Percentiles rank a stretch among this genome's conserved stretches.
Evolutionary conservation across 495 filamentous ascomycete species (phyloP).

Genomic region (Talaromyces trachyspermus): DNA sequence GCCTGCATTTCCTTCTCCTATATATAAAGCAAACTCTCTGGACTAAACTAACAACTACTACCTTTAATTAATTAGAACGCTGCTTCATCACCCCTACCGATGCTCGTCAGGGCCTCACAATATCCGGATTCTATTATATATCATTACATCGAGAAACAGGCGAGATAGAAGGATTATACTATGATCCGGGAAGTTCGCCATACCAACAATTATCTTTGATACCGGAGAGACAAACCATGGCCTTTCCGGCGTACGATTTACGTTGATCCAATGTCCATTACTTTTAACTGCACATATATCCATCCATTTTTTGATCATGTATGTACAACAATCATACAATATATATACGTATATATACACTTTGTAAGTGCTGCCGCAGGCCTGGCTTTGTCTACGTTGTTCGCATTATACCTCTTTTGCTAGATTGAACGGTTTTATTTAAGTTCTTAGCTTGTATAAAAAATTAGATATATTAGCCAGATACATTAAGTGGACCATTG

Average conservation of each 20-base stretch:
- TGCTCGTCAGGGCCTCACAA: constrained; percentile 55
- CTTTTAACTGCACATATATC: constrained; percentile 8
- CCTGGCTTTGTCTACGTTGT: too few species aligned
- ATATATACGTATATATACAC: too few species aligned
- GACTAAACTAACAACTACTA: neutral
- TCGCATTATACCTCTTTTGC: too few species aligned
- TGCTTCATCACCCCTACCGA: constrained; percentile 62
- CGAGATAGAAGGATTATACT: constrained; percentile 62
- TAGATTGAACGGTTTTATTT: too few species aligned
- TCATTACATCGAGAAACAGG: constrained; percentile 55
- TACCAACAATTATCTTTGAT: constrained; percentile 60
- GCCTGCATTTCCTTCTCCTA: constrained; percentile 5
- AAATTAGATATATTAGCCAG: too few species aligned
- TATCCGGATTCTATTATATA: constrained; percentile 71
- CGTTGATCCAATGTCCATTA: constrained; percentile 16
- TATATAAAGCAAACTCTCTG: neutral
- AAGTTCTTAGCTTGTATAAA: too few species aligned
- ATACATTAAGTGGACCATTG: too few species aligned
- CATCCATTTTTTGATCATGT: too few species aligned
- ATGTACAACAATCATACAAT: too few species aligned
- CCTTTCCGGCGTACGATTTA: constrained; percentile 33
- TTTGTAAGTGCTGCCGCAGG: too few species aligned
- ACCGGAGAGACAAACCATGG: constrained; percentile 39
- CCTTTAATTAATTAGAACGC: constrained; percentile 55
- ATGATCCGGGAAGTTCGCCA: constrained; percentile 63